Base-by-base conservation (phyloP, 306 rosid genomes). In the Gleditsia sinensis region DNA sequence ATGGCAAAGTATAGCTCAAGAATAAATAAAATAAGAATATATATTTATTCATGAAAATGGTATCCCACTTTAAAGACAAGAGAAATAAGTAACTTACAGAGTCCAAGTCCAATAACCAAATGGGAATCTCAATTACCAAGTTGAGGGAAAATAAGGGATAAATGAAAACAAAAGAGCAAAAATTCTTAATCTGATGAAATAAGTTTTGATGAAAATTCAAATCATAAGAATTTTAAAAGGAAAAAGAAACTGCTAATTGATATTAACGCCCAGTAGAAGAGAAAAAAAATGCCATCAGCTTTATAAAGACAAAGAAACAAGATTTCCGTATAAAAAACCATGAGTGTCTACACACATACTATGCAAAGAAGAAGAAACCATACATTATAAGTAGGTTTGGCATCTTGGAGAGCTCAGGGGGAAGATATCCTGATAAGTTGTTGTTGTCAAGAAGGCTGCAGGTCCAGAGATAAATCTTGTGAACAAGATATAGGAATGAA, bases 391-490 rank as follows among this genome's bases (percentile, higher is more conserved):
- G 68, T 64, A 95, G 77, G 8, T 16, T 82, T 34, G 87, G 92
- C 88, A 88, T 50, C 55, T 80, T 8, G 2, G 87, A 88, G 32
- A 95, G 66, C 72, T 86, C 82, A 2, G 84, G 46, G 2, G 99
- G 99, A 81, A 95, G 93, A 78, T 13, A 10, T 80, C 99, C 99
- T 24, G 98, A 58, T 53, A 95, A 70, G 60, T 92, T 90, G 89
- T 95, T 95, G 68, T 82, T 95, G 87, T 95, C 99, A 71, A 95
- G 89, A 60, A 95, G 96, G 74, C 99, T 95, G 96, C 96, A 83
- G 5, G 25, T 36, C 37, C 59, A 77, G 7, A 66, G 42, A 32
- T 69, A 51, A 59, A 49, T 33, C 7, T 69, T 62, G 57, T 82
- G 43, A 76, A 48, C 30, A 76, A 76, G 14, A 80, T 39, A 72